Evolutionary conservation across 208 protist species (phyloP).

Genomic region (Trypanosoma avium): DNA sequence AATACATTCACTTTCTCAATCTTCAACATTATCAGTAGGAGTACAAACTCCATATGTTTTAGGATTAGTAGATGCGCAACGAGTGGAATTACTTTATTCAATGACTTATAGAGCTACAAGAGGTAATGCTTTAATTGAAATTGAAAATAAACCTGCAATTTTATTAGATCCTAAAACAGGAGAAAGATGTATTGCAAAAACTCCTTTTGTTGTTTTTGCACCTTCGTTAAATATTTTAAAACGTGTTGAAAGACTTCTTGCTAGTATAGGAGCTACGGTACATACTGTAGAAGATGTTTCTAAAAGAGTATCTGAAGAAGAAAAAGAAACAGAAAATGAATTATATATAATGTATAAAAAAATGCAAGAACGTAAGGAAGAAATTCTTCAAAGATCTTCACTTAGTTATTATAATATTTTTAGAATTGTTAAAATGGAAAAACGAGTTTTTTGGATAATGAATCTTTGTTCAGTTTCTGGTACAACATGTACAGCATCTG

Average conservation of each 20-base stretch:
- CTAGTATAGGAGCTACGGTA: slow-evolving; percentile 80
- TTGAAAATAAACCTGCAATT: slow-evolving; percentile 52
- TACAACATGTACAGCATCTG: slow-evolving; percentile 87
- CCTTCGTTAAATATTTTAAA: slow-evolving; percentile 56
- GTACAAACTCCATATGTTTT: slow-evolving; percentile 17
- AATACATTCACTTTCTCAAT: slow-evolving; percentile 7
- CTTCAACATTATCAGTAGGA: background rate
- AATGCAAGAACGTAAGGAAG: slow-evolving; percentile 38
- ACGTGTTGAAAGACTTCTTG: slow-evolving; percentile 92
- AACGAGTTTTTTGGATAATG: slow-evolving; percentile 65
- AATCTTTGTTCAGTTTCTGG: slow-evolving; percentile 94
- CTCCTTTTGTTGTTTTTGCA: slow-evolving; percentile 91
- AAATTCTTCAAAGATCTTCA: slow-evolving; percentile 44
- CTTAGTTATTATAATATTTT: slow-evolving; percentile 47
- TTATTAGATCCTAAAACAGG: slow-evolving; percentile 57
- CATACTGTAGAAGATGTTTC: slow-evolving; percentile 74
- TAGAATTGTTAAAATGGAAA: slow-evolving; percentile 47
- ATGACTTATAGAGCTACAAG: slow-evolving; percentile 87
- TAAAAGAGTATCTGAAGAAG: slow-evolving; percentile 16
- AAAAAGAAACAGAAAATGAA: background rate
- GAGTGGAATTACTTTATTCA: slow-evolving; percentile 62
- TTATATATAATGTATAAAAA: slow-evolving; percentile 14
- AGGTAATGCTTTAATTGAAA: slow-evolving; percentile 81
- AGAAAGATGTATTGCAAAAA: slow-evolving; percentile 41
- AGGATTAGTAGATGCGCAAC: slow-evolving; percentile 24